Percentiles rank a stretch among this genome's conserved stretches.
Evolutionary conservation across 306 rosid species (phyloP).

Genomic region (Vigna trinervia): DNA sequence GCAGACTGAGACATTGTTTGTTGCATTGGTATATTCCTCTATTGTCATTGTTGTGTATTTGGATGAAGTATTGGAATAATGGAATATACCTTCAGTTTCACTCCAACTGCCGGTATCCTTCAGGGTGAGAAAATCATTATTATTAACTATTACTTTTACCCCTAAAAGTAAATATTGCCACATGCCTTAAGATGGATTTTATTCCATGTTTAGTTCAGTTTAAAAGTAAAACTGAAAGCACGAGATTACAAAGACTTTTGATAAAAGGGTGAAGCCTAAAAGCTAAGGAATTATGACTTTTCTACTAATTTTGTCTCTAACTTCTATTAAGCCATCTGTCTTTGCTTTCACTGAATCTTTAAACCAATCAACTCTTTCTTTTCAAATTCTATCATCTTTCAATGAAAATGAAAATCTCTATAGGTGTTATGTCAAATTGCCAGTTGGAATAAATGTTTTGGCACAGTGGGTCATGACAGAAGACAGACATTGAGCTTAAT

Average conservation of each 20-base stretch:
- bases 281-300: background rate
- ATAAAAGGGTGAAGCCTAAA: background rate
- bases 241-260: background rate
- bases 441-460: background rate
- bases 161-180: background rate
- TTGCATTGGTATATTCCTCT: constrained; percentile 15
- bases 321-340: background rate
- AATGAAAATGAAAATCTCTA: background rate
- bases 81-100: constrained; percentile 14
- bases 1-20: constrained; percentile 7
- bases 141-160: background rate
- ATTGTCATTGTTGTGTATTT: background rate
- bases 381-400: background rate
- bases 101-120: background rate
- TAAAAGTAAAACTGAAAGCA: background rate
- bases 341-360: background rate
- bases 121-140: constrained; percentile 11
- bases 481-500: background rate
- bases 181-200: background rate
- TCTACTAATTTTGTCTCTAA: background rate
- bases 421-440: background rate
- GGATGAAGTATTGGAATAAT: background rate
- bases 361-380: background rate
- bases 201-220: background rate
- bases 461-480: background rate